Evolutionary conservation across 78 protist genomes (phyloP), one percentile per base, ranked within the genome.

Genomic region (Abeoforma whisleri): DNA sequence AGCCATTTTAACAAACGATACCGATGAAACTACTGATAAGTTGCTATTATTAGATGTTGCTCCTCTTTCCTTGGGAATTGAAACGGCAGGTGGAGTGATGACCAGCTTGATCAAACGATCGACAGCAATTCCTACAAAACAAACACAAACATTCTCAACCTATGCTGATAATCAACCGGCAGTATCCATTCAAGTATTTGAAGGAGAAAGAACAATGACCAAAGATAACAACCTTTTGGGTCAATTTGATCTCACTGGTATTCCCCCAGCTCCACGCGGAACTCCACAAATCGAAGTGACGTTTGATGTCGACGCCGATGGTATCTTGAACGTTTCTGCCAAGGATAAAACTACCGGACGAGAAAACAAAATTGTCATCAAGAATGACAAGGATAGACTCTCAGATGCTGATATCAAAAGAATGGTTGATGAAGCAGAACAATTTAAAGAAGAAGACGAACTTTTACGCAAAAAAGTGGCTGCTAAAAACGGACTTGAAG

Each of bases 1-100:
- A 31, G 97, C 95, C 75, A 91, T 98, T 39, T 92, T 97, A 68
- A 70, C 93, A 22, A 96, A 96, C 57, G 90, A 87, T 37, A 40
- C 31, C 40, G 31, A 40, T 32, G 85, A 28, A 70, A 39, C 70
- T 81, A 76, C 87, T 28, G 30, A 81, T 73, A 90, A 89, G 23
- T 73, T 96, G 37, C 91, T 97, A 57, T 92, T 97, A n/a, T 83
- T 97, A 68, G 99, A 97, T 89, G 97, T 97, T 12, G 90, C 97
- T 19, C 99, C 99, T 28, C 91, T 98, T n/a, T 91, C 99, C 97
- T 89, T 98, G 31, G 99, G 99, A 33, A 89, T 98, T 84, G 99
- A 96, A 89, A 97, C 95, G 32, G 96, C 94, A 57, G 99, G 99
- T 36, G 99, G 98, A 34, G 94, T 96, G 70, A 97, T 98, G 99